Evolutionary conservation across 1,284 basidiomycete species (phyloP).

Genomic region (Grifola frondosa): DNA sequence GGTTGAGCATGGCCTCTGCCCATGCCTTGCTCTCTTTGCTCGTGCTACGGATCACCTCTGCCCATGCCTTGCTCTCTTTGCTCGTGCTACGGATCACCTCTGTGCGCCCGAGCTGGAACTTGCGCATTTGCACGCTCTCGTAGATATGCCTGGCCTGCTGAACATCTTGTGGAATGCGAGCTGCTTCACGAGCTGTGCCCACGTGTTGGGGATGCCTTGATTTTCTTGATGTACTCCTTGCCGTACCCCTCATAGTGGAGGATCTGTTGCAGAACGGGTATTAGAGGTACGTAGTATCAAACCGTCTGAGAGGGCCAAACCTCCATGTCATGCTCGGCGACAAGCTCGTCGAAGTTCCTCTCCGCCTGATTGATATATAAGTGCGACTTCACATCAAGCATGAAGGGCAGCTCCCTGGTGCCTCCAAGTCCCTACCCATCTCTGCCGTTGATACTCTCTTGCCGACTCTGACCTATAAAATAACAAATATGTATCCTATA

Average conservation of each 20-base stretch:
- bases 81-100: slow-evolving; percentile 90
- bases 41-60: slow-evolving; percentile 80
- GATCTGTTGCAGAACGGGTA: slow-evolving; percentile 44
- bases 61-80: slow-evolving; percentile 81
- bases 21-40: slow-evolving; percentile 44
- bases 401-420: slow-evolving; percentile 73
- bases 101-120: slow-evolving; percentile 87
- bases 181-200: slow-evolving; percentile 94
- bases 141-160: slow-evolving; percentile 79
- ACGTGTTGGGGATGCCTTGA: slow-evolving; percentile 89
- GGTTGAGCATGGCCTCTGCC: slow-evolving; percentile 26
- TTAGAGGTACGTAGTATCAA: too few species aligned
- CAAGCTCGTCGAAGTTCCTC: slow-evolving; percentile 73
- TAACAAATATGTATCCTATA: too few species aligned
- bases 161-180: slow-evolving; percentile 89
- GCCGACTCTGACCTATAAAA: too few species aligned
- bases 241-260: slow-evolving; percentile 91
- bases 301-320: slow-evolving; percentile 39
- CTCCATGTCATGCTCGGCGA: slow-evolving; percentile 78
- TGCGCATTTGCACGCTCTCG: slow-evolving; percentile 91
- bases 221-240: slow-evolving; percentile 84
- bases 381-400: slow-evolving; percentile 58
- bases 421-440: slow-evolving; percentile 47
- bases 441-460: too few species aligned
- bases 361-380: slow-evolving; percentile 55